A percentile compares a stretch with the other conserved stretches of the same genome.
Evolutionary conservation across 345 rosid species (phyloP).

Genomic region (Aurinia saxatilis): DNA sequence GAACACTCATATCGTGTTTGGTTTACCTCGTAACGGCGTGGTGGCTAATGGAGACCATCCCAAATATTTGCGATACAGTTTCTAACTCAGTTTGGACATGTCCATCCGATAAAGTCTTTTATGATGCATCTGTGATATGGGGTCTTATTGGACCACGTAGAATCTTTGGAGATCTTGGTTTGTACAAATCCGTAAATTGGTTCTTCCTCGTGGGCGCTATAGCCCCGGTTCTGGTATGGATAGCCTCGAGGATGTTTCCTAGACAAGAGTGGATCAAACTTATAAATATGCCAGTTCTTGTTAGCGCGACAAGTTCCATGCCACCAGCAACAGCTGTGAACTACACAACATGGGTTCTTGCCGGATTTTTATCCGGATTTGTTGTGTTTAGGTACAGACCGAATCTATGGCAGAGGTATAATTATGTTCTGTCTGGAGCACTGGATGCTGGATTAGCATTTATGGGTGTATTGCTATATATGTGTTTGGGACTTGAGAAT

Average conservation of each 20-base stretch:
- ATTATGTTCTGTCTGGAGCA: conserved; percentile 88
- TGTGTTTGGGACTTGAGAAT: conserved; percentile 76
- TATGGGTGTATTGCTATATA: conserved; percentile 83
- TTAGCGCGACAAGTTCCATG: conserved; percentile 80
- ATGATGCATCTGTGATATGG: conserved; percentile 96
- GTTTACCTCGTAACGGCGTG: conserved; percentile 83
- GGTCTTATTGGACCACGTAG: conserved; percentile 86
- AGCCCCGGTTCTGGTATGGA: conserved; percentile 74
- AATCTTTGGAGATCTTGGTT: conserved; percentile 82
- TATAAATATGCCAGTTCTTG: conserved; percentile 84
- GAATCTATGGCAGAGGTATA: conserved; percentile 74
- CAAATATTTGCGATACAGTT: conserved; percentile 66
- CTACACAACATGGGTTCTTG: conserved; percentile 82
- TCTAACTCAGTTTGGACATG: conserved; percentile 83
- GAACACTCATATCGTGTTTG: conserved; percentile 75
- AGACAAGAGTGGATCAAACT: conserved; percentile 77
- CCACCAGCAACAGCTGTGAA: conserved; percentile 99
- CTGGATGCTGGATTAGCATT: conserved; percentile 93
- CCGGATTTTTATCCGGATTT: conserved; percentile 80
- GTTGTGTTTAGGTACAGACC: conserved; percentile 73
- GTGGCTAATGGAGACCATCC: conserved; percentile 95
- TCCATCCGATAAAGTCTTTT: conserved; percentile 79
- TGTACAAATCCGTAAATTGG: conserved; percentile 76
- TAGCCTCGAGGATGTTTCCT: conserved; percentile 71
- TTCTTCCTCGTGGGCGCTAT: conserved; percentile 79